A percentile compares a stretch with the other conserved stretches of the same genome.
Evolutionary conservation across 129 eudicot genomes (phyloP).

Genomic region (Tagetes patula): DNA sequence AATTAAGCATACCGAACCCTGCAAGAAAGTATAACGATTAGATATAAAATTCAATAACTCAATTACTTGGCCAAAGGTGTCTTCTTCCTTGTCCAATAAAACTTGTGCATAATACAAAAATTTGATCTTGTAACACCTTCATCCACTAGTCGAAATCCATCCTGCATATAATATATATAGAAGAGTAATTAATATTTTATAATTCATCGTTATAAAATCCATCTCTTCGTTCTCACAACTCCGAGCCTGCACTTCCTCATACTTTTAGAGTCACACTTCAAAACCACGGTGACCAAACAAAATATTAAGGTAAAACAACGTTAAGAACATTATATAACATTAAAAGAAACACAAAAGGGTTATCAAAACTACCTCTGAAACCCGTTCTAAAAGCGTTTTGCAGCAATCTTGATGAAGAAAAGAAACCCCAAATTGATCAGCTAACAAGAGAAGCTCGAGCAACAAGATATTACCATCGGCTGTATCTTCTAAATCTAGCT

Average conservation of each 20-base stretch:
- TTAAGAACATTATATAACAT: conserved; percentile 7
- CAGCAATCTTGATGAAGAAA: conserved; percentile 97
- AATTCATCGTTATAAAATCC: conserved; percentile 41
- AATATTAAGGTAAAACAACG: conserved; percentile 15
- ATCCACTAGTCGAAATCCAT: conserved; percentile 70
- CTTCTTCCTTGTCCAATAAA: conserved; percentile 78
- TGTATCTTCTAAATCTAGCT: conserved; percentile 42
- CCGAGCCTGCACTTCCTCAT: conserved; percentile 57
- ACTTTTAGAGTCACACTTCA: conserved; percentile 48
- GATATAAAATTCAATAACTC: conserved; percentile 41
- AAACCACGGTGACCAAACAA: conserved; percentile 37
- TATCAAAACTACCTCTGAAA: conserved; percentile 73
- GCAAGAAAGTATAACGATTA: conserved; percentile 72
- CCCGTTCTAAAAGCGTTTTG: conserved; percentile 78
- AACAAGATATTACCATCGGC: conserved; percentile 51
- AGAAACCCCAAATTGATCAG: conserved; percentile 88
- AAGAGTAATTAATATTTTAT: conserved; percentile 56
- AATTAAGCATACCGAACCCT: conserved; percentile 84
- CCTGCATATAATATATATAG: conserved; percentile 91
- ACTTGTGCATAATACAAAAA: conserved; percentile 87
- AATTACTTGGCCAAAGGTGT: conserved; percentile 69
- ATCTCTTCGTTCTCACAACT: conserved; percentile 55
- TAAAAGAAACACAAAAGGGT: conserved; percentile 4
- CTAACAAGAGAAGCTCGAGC: conserved; percentile 85
- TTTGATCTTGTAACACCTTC: conserved; percentile 65